Evolutionary conservation across 106 monocot genomes (phyloP), one percentile per base, ranked within the genome.

Genomic region (Iris macrosiphon): DNA sequence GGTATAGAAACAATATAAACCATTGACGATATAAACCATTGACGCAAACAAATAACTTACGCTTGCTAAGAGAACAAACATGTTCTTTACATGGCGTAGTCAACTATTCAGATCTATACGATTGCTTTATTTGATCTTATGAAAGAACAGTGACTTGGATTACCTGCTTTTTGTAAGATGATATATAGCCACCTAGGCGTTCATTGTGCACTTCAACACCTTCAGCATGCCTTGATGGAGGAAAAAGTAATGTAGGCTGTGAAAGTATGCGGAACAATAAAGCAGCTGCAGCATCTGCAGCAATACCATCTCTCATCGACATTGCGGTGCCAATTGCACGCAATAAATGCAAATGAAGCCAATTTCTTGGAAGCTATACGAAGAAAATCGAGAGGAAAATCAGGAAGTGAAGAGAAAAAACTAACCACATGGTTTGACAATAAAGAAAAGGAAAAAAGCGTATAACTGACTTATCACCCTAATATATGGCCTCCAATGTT

Each of bases 301-400:
- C 89, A 59, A 95, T 83, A 43, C 96, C 86, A 43, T 62, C 72
- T 67, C 96, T 82, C 86, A 90, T 86, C 20, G 96, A 96, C 96
- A 96, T 96, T 52, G 96, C 96, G 41, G 82, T 96, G 35, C 96
- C 96, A 53, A 96, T 86, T 25, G 96, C 96, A 32, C 96, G 90
- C 43, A 96, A 67, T 49, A 96, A 96, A 63, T 96, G 96, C 45
- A 96, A 67, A 64, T 96, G 96, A 79, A 96, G 80, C 96, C 96
- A 96, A 54, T 90, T 96, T 75, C 86, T 75, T 18, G 89, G 95
- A 55, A 95, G 84, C 96, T 96, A 52, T 27, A 75, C 10, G 42
- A 57, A 16, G 28, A 61, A 63, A n/a, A 55, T 45, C 2, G n/a
- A n/a, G n/a, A 43, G 54, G 35, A 57, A 38, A 52, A 17, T 59